Conservation (phyloP, 176 grass and related monocot species). For the Cenchrus purpureus region DNA sequence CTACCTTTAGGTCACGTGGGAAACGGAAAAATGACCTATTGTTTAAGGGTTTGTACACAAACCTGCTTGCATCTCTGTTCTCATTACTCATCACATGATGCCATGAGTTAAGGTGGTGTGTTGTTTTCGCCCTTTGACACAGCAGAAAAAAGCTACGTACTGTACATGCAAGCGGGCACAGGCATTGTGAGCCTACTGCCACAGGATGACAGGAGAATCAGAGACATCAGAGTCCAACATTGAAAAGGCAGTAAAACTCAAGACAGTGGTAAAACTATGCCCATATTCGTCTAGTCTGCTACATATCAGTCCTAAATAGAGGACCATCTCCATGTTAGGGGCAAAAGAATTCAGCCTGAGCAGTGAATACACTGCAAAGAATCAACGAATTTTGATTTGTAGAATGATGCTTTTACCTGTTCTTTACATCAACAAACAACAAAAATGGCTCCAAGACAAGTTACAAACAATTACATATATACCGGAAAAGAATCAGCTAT, state of each 20-base stretch:
- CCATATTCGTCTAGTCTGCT: neutral
- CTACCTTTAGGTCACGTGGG: no score
- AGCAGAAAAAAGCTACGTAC: no score
- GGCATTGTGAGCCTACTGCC: no score
- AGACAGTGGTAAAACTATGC: neutral
- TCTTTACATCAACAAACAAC: conserved; percentile 2
- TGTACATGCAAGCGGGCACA: no score
- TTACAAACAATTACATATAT: conserved; percentile 33
- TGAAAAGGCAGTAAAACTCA: neutral
- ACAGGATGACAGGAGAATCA: no score
- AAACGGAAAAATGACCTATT: no score
- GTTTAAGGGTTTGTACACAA: no score
- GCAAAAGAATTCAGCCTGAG: neutral
- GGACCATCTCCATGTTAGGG: neutral
- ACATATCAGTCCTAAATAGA: neutral
- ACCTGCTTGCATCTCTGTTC: no score
- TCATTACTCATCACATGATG: no score
- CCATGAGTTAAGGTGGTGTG: no score
- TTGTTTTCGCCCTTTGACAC: no score
- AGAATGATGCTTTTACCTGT: conserved; percentile 17
- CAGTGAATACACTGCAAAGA: conserved; percentile 1
- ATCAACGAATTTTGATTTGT: conserved; percentile 31
- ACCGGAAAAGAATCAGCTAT: conserved; percentile 52
- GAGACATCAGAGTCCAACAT: neutral
- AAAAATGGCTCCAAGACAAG: neutral